These are phyloP conservation scores for Ilex paraguariensis DNA, from an alignment of 305 asterid species.

Conservation along the genomic window DNA sequence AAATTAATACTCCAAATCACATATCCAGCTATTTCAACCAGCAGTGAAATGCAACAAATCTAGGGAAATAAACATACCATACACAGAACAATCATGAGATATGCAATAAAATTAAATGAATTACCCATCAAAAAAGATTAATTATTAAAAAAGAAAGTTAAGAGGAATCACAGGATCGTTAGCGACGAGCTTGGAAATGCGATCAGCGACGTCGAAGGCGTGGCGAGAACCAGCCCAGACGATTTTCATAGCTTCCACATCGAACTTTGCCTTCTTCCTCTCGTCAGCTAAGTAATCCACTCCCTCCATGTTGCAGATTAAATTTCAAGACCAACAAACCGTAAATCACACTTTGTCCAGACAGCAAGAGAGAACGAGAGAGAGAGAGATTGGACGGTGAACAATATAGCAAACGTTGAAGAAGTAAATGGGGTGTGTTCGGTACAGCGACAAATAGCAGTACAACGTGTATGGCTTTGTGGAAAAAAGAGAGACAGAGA, in stretches of 20 bases:
- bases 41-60: slow-evolving; percentile 1
- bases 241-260: slow-evolving; percentile 82
- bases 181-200: slow-evolving; percentile 94
- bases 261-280: slow-evolving; percentile 83
- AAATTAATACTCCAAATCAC: background rate
- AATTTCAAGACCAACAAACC: no score
- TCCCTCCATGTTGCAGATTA: slow-evolving; percentile 28
- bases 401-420: no score
- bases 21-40: background rate
- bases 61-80: slow-evolving; percentile 6
- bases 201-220: slow-evolving; percentile 69
- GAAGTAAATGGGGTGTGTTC: no score
- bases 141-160: background rate
- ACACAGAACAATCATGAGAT: background rate
- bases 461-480: no score
- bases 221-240: slow-evolving; percentile 94
- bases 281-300: slow-evolving; percentile 76
- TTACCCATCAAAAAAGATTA: background rate
- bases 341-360: no score
- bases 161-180: slow-evolving; percentile 61
- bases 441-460: no score
- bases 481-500: no score
- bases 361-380: no score
- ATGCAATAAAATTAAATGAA: background rate
- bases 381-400: no score